Evolutionary conservation across 352 stramenopile species (phyloP).

Genomic region (Globisporangium apiculatum): DNA sequence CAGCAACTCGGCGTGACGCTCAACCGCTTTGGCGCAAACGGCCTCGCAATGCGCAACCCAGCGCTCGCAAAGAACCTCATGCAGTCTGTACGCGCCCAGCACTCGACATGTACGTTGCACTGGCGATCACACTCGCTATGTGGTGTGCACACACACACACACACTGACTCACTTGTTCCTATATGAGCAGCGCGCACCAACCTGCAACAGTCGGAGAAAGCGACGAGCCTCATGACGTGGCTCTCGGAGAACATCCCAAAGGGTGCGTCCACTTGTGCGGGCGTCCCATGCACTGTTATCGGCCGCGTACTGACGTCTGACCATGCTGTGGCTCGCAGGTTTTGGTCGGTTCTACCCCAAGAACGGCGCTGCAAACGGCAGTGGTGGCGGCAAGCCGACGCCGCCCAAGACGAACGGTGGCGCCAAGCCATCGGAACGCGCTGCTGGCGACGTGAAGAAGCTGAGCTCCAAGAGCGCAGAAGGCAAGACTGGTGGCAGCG

Average conservation of each 20-base stretch:
- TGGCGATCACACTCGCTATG: too few species aligned
- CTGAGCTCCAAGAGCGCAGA: constrained; percentile 55
- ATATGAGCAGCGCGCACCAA: constrained; percentile 26
- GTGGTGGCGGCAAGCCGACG: constrained; percentile 23
- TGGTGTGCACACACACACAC: background rate
- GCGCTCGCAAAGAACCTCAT: constrained; percentile 36
- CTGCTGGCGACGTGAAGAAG: constrained; percentile 54
- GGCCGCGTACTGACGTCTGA: too few species aligned
- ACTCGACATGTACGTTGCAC: constrained; percentile 43
- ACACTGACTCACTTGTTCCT: background rate
- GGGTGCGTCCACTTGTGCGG: constrained; percentile 13
- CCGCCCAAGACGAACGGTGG: constrained; percentile 34
- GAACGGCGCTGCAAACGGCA: constrained; percentile 27
- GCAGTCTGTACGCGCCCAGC: constrained; percentile 46
- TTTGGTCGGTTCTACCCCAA: constrained; percentile 86
- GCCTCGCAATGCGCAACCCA: constrained; percentile 25
- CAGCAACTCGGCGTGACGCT: constrained; percentile 67
- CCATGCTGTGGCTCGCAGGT: constrained; percentile 14
- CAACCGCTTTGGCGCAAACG: constrained; percentile 38
- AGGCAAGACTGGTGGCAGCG: constrained; percentile 28
- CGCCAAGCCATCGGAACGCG: constrained; percentile 36
- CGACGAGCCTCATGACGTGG: constrained; percentile 65
- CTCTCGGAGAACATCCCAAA: constrained; percentile 76
- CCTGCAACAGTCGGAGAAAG: constrained; percentile 31
- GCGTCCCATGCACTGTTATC: too few species aligned